phyloP scores from a whole-genome alignment of 192 early-diverging fungal species.

The Chytriomyces sp. region DNA sequence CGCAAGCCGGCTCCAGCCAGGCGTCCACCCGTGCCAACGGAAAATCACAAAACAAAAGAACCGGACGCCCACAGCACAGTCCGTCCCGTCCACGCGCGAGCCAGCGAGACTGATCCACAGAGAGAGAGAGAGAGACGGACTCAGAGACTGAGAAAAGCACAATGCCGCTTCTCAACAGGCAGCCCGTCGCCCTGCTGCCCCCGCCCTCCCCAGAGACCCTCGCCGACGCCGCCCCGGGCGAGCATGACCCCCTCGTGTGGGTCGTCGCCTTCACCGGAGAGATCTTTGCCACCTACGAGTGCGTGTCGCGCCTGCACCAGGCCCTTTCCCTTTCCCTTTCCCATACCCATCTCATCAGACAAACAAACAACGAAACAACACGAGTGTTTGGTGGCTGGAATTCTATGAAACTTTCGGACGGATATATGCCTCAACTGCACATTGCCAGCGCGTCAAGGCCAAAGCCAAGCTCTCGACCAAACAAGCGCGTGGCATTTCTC shows the following conservation, averaged over 20 bases:
- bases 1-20: too few relatives aligned
- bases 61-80: neutral
- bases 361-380: too few relatives aligned
- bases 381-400: too few relatives aligned
- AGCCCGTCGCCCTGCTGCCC: neutral
- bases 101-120: neutral
- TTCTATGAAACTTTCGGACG: too few relatives aligned
- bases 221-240: conserved; percentile 1
- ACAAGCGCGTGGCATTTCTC: neutral
- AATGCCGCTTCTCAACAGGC: neutral
- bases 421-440: too few relatives aligned
- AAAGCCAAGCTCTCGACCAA: neutral
- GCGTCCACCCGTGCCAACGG: too few relatives aligned
- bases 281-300: conserved; percentile 54
- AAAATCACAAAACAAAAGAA: neutral
- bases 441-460: neutral
- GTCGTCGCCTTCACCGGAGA: conserved; percentile 51
- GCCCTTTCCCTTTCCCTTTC: too few relatives aligned
- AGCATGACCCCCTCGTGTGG: conserved; percentile 36
- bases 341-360: too few relatives aligned
- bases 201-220: conserved; percentile 4
- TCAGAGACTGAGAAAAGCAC: neutral
- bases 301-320: conserved; percentile 5
- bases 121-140: neutral
- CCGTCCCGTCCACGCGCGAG: neutral